Base-by-base conservation (phyloP, 192 early-diverging fungal genomes). In the Coemansia sp. region DNA sequence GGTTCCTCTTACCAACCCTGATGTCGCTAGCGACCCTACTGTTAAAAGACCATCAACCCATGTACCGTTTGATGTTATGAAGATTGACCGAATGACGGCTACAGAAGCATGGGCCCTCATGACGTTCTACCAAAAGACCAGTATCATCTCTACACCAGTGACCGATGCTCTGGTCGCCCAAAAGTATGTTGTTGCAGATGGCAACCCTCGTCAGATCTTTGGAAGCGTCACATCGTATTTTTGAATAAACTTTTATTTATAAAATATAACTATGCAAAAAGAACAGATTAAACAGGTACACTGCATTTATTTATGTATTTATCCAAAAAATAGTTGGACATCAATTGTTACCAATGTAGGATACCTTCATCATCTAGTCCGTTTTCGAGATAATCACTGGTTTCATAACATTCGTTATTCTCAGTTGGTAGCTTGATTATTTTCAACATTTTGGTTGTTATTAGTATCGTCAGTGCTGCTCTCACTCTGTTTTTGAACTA, bases 121-220 rank as follows among this genome's bases (percentile, higher is more conserved):
- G 61, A 19, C 48, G 49, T 78, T 71, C 27, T 78, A 78, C 59
- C 69, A 65, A 34, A 23, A 41, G 40, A 57, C 60, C 10, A 64
- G 41, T 15, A n/a, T 78, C 45, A 39, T 71, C 14, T 38, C 59
- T 3, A 42, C 60, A 6, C 69, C 65, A 1, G 55, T 71, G n/a
- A 71, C 75, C 9, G 47, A 68, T 13, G 61, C 44, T 2, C 45
- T 71, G 14, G 75, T 71, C 22, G 69, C 69, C 17, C 68, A 73
- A 22, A 69, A 64, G 53, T 80, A 71, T 71, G 49, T 69, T 33
- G n/a, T 63, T 11, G 59, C 71, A 17, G 62, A 61, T 34, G 77
- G 77, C 27, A 80, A 80, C 60, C 71, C 77, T 21, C 75, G 75
- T 59, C 39, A 67, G 34, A 57, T 78, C 19, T 78, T 78, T 61